Evolutionary conservation across 352 stramenopile species (phyloP).

Genomic region (Phytophthora capsici): DNA sequence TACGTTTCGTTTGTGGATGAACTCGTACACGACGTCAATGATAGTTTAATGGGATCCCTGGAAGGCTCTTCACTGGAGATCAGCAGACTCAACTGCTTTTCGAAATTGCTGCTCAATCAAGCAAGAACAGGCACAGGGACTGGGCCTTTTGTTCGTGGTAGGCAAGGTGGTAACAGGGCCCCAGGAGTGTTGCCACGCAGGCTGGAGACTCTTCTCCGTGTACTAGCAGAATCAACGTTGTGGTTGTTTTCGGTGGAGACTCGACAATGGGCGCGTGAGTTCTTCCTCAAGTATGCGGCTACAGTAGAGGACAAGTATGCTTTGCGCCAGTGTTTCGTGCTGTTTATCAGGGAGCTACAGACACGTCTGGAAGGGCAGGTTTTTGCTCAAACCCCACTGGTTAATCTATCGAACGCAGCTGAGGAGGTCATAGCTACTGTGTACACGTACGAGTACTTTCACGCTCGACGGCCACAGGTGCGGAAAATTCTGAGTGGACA

Average conservation of each 20-base stretch:
- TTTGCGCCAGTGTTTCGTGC: constrained; percentile 48
- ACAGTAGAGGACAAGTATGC: constrained; percentile 42
- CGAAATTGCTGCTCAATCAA: constrained; percentile 52
- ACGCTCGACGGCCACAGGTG: constrained; percentile 42
- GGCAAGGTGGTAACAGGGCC: neutral
- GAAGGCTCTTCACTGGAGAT: constrained; percentile 7
- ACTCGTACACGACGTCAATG: constrained; percentile 50
- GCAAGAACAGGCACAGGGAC: neutral
- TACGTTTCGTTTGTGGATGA: constrained; percentile 61
- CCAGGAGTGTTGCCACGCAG: constrained; percentile 27
- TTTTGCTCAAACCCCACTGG: constrained; percentile 44
- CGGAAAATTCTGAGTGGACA: constrained; percentile 54
- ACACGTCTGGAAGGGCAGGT: constrained; percentile 50
- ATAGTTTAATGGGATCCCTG: constrained; percentile 38
- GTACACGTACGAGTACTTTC: constrained; percentile 60
- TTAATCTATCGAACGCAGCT: constrained; percentile 42
- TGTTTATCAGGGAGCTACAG: constrained; percentile 45
- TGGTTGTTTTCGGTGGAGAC: constrained; percentile 59
- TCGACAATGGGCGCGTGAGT: constrained; percentile 42
- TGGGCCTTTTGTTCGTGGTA: neutral
- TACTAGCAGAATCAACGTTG: constrained; percentile 39
- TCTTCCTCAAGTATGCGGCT: constrained; percentile 39
- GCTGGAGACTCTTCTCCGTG: constrained; percentile 44
- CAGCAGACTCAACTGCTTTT: constrained; percentile 58
- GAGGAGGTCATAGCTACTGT: constrained; percentile 62